These are phyloP conservation scores for Eucalyptus pauciflora DNA, from an alignment of 345 rosid species.

Conservation along the genomic window DNA sequence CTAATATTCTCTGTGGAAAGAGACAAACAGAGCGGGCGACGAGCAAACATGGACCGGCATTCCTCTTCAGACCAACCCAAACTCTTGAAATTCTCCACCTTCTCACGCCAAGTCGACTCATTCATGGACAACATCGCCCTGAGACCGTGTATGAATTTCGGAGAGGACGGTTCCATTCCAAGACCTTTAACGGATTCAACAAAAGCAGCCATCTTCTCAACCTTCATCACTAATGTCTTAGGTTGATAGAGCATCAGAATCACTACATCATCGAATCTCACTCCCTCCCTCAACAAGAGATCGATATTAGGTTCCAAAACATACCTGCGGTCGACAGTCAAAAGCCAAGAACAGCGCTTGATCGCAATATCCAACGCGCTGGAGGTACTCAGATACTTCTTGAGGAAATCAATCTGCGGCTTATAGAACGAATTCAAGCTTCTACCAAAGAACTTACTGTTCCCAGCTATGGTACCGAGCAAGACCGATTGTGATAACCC, in stretches of 20 bases:
- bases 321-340: not conserved
- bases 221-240: not conserved
- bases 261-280: not conserved
- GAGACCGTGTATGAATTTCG: constrained; percentile 1
- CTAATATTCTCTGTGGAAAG: not conserved
- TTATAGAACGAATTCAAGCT: not conserved
- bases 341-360: not conserved
- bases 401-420: constrained; percentile 2
- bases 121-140: not conserved
- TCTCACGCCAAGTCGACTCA: not conserved
- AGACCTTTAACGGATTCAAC: not conserved
- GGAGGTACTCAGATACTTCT: not conserved
- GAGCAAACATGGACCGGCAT: not conserved
- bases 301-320: not conserved
- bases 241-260: not conserved
- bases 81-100: constrained; percentile 7
- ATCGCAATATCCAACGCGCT: not conserved
- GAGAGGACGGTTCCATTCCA: not conserved
- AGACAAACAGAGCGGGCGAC: not conserved
- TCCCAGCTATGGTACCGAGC: not conserved
- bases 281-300: not conserved
- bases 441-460: not conserved
- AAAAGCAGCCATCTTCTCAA: not conserved
- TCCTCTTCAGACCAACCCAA: constrained; percentile 13
- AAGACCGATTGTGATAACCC: constrained; percentile 6